Evolutionary conservation across 257 asterid genomes (phyloP), one percentile per base, ranked within the genome.

Genomic region (Solanum peruvianum): DNA sequence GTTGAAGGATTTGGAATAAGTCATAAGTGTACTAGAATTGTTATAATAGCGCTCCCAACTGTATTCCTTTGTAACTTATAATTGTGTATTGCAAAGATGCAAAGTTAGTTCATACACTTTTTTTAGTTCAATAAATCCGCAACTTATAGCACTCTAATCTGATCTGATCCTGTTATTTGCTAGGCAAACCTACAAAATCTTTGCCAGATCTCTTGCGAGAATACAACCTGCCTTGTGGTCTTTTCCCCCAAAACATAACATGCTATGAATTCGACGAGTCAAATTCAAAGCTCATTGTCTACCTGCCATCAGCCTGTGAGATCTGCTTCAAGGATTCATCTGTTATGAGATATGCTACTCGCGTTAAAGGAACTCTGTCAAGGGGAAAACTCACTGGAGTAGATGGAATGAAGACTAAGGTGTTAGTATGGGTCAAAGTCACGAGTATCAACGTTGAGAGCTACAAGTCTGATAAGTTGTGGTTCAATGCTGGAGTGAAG

Each of bases 381-480:
- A 93, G 96, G 88, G 99, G 99, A 75, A 96, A 95, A 89, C 95
- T 95, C 87, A 47, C 93, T 0, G 97, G 95, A 62, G 91, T 96
- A 14, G 98, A 96, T 85, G 99, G 98, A 76, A 91, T 96, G 98
- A 95, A 95, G 91, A 96, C 98, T 9, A 96, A 96, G 88, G 98
- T 95, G 9, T 81, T 96, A 90, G 98, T 95, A 77, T 96, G 98
- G 99, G 98, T 95, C 84, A 96, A 94, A 86, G 96, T 95, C 39
- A 94, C 95, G 0, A 72, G 92, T 64, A 83, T 95, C 87, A 90
- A 85, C 42, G 91, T 95, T 18, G 99, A 96, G 86, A 89, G 98
- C 39, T 88, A 87, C 91, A 96, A 94, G 92, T 93, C 97, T 12
- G 99, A 96, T 86, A 96, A 94, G 89, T 92, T 96, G n/a, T 95